phyloP scores from a whole-genome alignment of 768 basidiomycete genomes.

The Coprinellus aureogranulatus region DNA sequence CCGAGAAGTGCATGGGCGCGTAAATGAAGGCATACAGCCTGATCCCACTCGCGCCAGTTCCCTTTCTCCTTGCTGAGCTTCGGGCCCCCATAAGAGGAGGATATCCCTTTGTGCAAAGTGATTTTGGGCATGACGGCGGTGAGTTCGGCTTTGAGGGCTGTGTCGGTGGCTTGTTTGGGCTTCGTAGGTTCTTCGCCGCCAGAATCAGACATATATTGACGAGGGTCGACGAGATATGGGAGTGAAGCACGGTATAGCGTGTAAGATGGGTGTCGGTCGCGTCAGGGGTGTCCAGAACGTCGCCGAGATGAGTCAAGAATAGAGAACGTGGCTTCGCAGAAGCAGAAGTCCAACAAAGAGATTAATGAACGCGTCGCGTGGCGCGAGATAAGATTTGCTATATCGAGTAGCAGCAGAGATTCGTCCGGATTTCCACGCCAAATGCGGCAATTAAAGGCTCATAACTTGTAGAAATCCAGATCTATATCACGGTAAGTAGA shows the following conservation, averaged over 20 bases:
- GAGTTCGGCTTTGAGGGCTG: background rate
- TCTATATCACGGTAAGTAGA: background rate
- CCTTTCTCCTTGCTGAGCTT: conserved; percentile 5
- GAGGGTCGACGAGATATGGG: background rate
- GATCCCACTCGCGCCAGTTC: conserved; percentile 12
- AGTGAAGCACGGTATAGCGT: background rate
- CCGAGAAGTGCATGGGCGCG: background rate
- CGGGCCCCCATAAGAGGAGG: background rate
- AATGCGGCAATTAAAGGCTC: conserved; percentile 12
- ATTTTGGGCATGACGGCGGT: background rate
- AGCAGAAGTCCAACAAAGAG: too few species aligned
- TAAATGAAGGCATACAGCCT: background rate
- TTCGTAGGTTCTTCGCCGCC: too few species aligned
- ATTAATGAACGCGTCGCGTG: background rate
- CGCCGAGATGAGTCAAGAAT: too few species aligned
- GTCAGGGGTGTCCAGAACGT: too few species aligned
- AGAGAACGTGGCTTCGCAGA: too few species aligned
- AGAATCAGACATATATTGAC: too few species aligned
- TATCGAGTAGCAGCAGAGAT: background rate
- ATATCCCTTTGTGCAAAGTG: background rate
- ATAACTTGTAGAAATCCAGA: conserved; percentile 18
- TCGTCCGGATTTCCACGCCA: background rate
- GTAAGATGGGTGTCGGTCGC: too few species aligned
- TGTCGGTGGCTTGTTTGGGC: background rate
- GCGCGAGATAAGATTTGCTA: conserved; percentile 4